These are phyloP conservation scores for Carnegiea gigantea DNA, from an alignment of 179 eudicot genomes.

Conservation along the genomic window DNA sequence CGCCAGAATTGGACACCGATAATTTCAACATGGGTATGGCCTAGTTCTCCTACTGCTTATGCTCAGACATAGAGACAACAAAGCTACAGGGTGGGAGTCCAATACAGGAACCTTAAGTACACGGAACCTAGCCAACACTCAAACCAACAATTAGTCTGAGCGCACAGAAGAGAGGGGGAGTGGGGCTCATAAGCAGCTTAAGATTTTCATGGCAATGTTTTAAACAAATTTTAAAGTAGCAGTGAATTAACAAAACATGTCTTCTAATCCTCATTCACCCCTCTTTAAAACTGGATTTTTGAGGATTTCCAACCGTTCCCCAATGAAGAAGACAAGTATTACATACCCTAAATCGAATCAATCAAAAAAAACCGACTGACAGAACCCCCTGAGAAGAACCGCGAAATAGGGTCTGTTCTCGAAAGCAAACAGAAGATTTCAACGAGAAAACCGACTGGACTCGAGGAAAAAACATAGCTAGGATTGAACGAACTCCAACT, in stretches of 20 bases:
- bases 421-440: background rate
- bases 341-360: constrained; percentile 25
- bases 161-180: too few relatives aligned
- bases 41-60: too few relatives aligned
- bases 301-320: background rate
- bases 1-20: too few relatives aligned
- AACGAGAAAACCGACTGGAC: background rate
- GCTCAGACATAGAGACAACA: too few relatives aligned
- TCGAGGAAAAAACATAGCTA: background rate
- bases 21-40: too few relatives aligned
- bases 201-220: too few relatives aligned
- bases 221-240: too few relatives aligned
- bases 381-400: constrained; percentile 4
- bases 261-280: constrained; percentile 18
- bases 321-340: constrained; percentile 17
- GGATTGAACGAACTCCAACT: constrained; percentile 10
- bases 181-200: too few relatives aligned
- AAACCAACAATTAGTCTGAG: too few relatives aligned
- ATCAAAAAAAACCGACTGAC: constrained; percentile 1
- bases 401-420: background rate
- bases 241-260: background rate
- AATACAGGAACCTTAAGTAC: too few relatives aligned
- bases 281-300: constrained; percentile 31
- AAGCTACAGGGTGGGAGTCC: too few relatives aligned
- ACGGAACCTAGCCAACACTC: too few relatives aligned